Evolutionary conservation across 257 asterid genomes (phyloP).

Genomic region (Ajuga chamaepitys): DNA sequence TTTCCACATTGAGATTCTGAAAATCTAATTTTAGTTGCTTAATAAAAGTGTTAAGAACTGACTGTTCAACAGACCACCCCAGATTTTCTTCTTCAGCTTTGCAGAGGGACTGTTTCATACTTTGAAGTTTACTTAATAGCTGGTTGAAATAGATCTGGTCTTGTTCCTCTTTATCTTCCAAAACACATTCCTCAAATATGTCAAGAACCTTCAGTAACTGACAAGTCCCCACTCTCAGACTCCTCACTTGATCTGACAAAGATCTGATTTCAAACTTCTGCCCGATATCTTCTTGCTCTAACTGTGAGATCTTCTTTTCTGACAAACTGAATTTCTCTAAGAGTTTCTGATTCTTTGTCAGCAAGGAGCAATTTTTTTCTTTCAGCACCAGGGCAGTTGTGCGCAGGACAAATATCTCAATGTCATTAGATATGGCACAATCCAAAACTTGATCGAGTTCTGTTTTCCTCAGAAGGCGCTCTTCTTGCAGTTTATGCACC

Average conservation of each 20-base stretch:
- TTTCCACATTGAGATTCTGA: conserved; percentile 42
- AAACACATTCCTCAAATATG: conserved; percentile 29
- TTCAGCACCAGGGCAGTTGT: conserved; percentile 47
- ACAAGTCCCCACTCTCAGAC: conserved; percentile 43
- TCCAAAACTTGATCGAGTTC: conserved; percentile 60
- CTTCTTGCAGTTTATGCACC: conserved; percentile 47
- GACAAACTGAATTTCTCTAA: conserved; percentile 36
- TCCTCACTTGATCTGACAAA: conserved; percentile 43
- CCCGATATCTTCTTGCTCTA: conserved; percentile 38
- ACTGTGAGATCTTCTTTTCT: conserved; percentile 34
- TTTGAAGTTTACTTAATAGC: conserved; percentile 39
- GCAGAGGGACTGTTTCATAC: conserved; percentile 29
- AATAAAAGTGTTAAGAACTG: conserved; percentile 54
- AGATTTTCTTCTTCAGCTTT: conserved; percentile 58
- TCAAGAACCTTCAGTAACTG: conserved; percentile 49
- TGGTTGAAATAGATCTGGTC: conserved; percentile 35
- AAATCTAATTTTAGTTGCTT: conserved; percentile 42
- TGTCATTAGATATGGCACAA: conserved; percentile 43
- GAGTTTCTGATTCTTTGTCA: conserved; percentile 38
- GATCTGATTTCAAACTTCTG: conserved; percentile 46
- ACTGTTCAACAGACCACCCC: conserved; percentile 37
- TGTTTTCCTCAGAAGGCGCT: conserved; percentile 34
- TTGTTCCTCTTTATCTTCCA: conserved; percentile 29
- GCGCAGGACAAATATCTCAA: conserved; percentile 54
- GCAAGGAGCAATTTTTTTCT: conserved; percentile 39